Base-by-base conservation (phyloP, 371 early-diverging fungal genomes). In the Encephalitozoon cuniculi region DNA sequence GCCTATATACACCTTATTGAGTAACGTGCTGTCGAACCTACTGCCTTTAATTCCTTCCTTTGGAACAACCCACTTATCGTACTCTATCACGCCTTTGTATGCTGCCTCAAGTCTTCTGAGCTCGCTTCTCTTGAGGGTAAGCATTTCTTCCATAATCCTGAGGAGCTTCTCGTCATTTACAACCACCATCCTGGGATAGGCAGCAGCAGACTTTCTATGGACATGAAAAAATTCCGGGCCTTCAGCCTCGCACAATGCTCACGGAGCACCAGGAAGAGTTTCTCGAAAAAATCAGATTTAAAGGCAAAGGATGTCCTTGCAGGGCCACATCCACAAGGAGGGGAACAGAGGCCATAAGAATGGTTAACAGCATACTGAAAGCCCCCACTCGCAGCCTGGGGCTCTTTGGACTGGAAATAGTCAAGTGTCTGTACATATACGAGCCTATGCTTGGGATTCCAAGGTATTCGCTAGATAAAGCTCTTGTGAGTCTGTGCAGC, bases 1-100 rank as follows among this genome's bases (percentile, higher is more conserved):
- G 26, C 72, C 72, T 28, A 71, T 52, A 37, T 71, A 71, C 43
- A 71, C 51, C 34, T 51, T 59, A 34, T 71, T 71, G 28, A 71
- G 46, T 15, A 70, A 25, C 5, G 23, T 23, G 1, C 30, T 21
- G 39, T 52, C 52, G 18, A 70, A 70, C n/a, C 37, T 52, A 3
- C 6, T 3, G 21, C 21, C 6, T 3, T 70, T 18, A 12, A 70
- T 34, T 37, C 28, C 53, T 55, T 70, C 70, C 0, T 30, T 23
- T 34, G 40, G 51, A 4, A 70, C 26, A 6, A 54, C 54, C 70
- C 70, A 70, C 34, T 26, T 68, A 26, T 32, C 30, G 21, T 68
- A 51, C 8, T 68, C 23, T 12, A 43, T n/a, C 34, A 68, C 52
- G 18, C 49, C 21, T 46, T 15, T 32, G 34, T 68, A 68, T 25